These are phyloP conservation scores for Fomitopsis serialis DNA, from an alignment of 768 basidiomycete genomes.

Conservation along the genomic window DNA sequence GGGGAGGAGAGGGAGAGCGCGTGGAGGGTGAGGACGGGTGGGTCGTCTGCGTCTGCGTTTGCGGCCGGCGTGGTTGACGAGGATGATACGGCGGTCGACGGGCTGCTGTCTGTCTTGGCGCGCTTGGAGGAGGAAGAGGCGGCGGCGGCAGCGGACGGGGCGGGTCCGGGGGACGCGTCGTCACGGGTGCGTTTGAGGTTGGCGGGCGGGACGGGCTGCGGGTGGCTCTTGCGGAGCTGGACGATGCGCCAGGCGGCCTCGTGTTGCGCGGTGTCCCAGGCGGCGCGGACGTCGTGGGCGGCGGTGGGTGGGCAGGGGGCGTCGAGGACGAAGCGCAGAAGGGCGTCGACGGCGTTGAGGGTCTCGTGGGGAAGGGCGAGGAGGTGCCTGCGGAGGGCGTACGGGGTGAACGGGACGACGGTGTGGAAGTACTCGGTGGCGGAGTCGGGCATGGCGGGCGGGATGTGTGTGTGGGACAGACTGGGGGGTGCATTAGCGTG, in stretches of 20 bases:
- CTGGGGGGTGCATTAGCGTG: neutral
- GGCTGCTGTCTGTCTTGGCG: no score
- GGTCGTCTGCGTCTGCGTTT: constrained; percentile 25
- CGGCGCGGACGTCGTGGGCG: neutral
- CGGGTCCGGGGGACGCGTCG: neutral
- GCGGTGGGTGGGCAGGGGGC: neutral
- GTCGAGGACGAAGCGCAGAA: constrained; percentile 2
- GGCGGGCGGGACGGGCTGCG: neutral
- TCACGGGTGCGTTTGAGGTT: neutral
- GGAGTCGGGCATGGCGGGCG: neutral
- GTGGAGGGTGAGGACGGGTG: constrained; percentile 53
- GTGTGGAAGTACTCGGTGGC: constrained; percentile 1
- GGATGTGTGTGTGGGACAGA: neutral
- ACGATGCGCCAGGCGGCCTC: neutral
- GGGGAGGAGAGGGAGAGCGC: constrained; percentile 68
- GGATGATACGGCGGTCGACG: neutral
- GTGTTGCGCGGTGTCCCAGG: neutral
- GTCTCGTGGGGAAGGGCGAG: constrained; percentile 1
- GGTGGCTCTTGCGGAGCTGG: neutral
- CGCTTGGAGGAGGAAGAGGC: neutral
- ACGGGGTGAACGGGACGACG: neutral
- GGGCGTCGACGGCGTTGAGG: neutral
- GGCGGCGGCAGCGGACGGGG: neutral
- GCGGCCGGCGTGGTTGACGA: neutral
- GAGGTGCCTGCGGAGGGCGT: neutral